A percentile compares a stretch with the other conserved stretches of the same genome.
These are phyloP conservation scores for Coprinellus aureogranulatus DNA, from an alignment of 768 basidiomycete species.

Conservation along the genomic window DNA sequence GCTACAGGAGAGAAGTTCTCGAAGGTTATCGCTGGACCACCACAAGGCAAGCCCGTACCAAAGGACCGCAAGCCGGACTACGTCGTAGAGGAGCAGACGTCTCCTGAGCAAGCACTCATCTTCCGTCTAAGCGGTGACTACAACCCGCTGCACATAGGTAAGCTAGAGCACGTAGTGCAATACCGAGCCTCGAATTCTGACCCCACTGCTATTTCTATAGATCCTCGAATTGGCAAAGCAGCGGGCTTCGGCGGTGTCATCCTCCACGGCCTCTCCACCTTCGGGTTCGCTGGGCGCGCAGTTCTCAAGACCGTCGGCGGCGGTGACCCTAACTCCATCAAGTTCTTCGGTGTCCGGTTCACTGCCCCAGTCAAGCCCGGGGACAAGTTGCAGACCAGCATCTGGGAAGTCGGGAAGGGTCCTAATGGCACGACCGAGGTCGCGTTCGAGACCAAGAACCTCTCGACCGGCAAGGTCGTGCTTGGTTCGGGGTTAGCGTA, in stretches of 20 bases:
- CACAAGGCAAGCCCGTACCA: conserved; percentile 60
- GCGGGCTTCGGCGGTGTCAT: conserved; percentile 84
- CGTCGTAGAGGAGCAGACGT: conserved; percentile 59
- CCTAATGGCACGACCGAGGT: conserved; percentile 59
- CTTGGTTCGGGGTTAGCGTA: conserved; percentile 66
- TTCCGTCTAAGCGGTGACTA: conserved; percentile 80
- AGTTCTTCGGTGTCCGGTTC: conserved; percentile 71
- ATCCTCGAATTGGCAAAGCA: conserved; percentile 68
- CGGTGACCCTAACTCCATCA: conserved; percentile 59
- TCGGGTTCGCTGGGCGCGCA: conserved; percentile 78
- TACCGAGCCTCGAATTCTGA: too few relatives aligned
- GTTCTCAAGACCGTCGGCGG: conserved; percentile 63
- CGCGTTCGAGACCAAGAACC: conserved; percentile 59
- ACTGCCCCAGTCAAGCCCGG: conserved; percentile 83
- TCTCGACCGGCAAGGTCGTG: conserved; percentile 59
- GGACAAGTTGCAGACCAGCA: conserved; percentile 71
- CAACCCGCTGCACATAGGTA: conserved; percentile 75
- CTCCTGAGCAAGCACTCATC: conserved; percentile 62
- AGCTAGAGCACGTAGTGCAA: too few relatives aligned
- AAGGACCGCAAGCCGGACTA: conserved; percentile 61
- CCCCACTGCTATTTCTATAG: conserved; percentile 29
- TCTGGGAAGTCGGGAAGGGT: conserved; percentile 74
- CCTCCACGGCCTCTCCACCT: conserved; percentile 80
- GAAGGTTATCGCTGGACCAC: conserved; percentile 59
- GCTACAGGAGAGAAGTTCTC: conserved; percentile 60